Conservation (phyloP, 345 rosid species). For the Corymbia maculata region DNA sequence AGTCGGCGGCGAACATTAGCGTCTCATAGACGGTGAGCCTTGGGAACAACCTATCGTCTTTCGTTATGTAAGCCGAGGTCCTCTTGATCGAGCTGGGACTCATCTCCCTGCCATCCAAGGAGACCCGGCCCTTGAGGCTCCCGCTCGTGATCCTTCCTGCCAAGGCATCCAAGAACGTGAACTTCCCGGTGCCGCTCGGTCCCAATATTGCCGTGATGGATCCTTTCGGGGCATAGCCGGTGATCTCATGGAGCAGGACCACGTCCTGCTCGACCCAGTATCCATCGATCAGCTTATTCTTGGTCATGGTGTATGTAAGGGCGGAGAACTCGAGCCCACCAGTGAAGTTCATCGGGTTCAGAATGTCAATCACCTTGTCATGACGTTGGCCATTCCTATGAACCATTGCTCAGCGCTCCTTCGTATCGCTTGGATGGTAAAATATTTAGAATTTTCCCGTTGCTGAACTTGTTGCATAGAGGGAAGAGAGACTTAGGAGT, state of each 20-base stretch:
- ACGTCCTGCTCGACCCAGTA: slow-evolving; percentile 33
- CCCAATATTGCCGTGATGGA: slow-evolving; percentile 67
- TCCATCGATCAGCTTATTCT: slow-evolving; percentile 30
- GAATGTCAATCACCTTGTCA: slow-evolving; percentile 28
- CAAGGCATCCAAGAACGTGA: slow-evolving; percentile 51
- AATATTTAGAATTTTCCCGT: neutral
- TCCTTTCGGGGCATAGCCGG: slow-evolving; percentile 60
- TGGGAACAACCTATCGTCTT: slow-evolving; percentile 56
- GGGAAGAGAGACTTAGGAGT: neutral
- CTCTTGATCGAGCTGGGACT: slow-evolving; percentile 51
- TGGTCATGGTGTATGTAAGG: slow-evolving; percentile 46
- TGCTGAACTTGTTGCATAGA: neutral
- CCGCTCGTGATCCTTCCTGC: slow-evolving; percentile 56
- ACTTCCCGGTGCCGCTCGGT: slow-evolving; percentile 68
- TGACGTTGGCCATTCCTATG: slow-evolving; percentile 2
- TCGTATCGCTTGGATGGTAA: neutral
- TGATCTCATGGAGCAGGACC: slow-evolving; percentile 39
- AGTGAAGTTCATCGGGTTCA: slow-evolving; percentile 15
- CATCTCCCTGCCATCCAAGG: slow-evolving; percentile 31
- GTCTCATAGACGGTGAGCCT: slow-evolving; percentile 71
- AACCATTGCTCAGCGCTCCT: slow-evolving; percentile 5
- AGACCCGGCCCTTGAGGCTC: slow-evolving; percentile 49
- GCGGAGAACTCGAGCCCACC: slow-evolving; percentile 45
- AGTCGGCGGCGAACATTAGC: slow-evolving; percentile 53
- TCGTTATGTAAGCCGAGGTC: slow-evolving; percentile 65